phyloP scores from a whole-genome alignment of 2,329 filamentous ascomycete genomes.

The Graphilbum ipis-grandicollis region DNA sequence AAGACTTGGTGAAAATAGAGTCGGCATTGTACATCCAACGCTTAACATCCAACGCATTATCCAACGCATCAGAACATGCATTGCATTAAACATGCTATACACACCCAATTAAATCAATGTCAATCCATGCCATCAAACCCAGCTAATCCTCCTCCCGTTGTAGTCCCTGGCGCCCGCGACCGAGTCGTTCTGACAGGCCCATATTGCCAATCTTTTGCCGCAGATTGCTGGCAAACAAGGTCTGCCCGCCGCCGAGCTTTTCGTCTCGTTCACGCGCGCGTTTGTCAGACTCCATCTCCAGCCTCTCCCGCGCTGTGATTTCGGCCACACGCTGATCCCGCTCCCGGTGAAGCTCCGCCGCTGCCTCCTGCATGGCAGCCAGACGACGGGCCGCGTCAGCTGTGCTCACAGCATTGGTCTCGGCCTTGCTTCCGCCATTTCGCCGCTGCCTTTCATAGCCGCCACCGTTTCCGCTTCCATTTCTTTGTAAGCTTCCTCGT shows the following conservation, averaged over 20 bases:
- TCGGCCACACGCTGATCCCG: slow-evolving; percentile 50
- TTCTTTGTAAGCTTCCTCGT: slow-evolving; percentile 3
- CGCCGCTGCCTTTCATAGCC: too few species aligned
- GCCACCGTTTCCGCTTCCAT: slow-evolving; percentile 4
- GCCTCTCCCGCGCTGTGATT: slow-evolving; percentile 47
- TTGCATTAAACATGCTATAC: too few species aligned
- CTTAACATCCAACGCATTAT: too few species aligned
- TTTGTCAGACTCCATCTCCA: slow-evolving; percentile 50
- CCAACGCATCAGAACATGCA: too few species aligned
- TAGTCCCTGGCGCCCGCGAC: slow-evolving; percentile 26
- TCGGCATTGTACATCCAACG: background rate
- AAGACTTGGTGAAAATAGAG: background rate
- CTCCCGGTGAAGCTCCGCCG: slow-evolving; percentile 51
- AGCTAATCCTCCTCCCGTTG: slow-evolving; percentile 26
- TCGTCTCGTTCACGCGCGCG: slow-evolving; percentile 34
- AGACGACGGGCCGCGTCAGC: slow-evolving; percentile 49
- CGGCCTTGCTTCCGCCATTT: too few species aligned
- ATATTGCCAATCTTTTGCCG: slow-evolving; percentile 39
- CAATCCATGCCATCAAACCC: background rate
- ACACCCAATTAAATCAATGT: too few species aligned
- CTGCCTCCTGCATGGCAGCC: slow-evolving; percentile 57
- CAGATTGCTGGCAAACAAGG: slow-evolving; percentile 43
- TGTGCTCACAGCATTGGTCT: background rate
- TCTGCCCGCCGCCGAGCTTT: background rate
- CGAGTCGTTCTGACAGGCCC: slow-evolving; percentile 33